Evolutionary conservation across 148 eudicot species (phyloP), one percentile per base, ranked within the genome.

Genomic region (Tetragonia tetragonoides): DNA sequence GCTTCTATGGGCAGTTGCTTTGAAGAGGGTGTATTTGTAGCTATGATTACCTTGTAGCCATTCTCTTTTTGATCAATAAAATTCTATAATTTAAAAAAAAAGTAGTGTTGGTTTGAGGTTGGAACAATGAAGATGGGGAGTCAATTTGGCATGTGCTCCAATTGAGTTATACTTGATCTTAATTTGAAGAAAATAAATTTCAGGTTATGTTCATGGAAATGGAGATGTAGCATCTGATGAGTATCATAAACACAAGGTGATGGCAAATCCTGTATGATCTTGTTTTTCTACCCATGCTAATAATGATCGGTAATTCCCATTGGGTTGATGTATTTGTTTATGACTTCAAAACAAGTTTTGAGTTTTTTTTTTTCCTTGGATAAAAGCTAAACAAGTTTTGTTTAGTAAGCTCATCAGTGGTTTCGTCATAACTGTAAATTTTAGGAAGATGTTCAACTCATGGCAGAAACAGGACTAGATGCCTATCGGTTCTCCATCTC

Each of bases 401-500:
- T 49, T 49, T 28, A 46, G 10, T 46, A 46, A 46, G 49, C 49
- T 46, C 49, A 6, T 46, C 8, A 46, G 6, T 46, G 49, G 49
- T 46, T 46, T 46, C 49, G 49, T 46, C 10, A 10, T 46, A 10
- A 46, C 10, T 46, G 49, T 46, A 46, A 46, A 5, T 10, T 70
- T 38, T 23, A 88, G 91, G 89, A 87, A 74, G 93, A 89, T 77
- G 89, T 86, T 72, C 78, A 84, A 57, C 88, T 87, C 37, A 87
- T 87, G 86, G 86, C 42, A n/a, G 87, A 86, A 28, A 84, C 90
- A 62, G 90, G 90, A 39, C 77, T 89, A 78, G 87, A 89, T 6
- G 87, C 89, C 39, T 89, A 87, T 39, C 84, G 86, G 38, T 79
- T 89, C 80, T 89, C 93, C 59, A 89, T 89, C 54, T 87, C 93